phyloP scores from a whole-genome alignment of 2,329 filamentous ascomycete genomes.

The Thielaviopsis euricoi region DNA sequence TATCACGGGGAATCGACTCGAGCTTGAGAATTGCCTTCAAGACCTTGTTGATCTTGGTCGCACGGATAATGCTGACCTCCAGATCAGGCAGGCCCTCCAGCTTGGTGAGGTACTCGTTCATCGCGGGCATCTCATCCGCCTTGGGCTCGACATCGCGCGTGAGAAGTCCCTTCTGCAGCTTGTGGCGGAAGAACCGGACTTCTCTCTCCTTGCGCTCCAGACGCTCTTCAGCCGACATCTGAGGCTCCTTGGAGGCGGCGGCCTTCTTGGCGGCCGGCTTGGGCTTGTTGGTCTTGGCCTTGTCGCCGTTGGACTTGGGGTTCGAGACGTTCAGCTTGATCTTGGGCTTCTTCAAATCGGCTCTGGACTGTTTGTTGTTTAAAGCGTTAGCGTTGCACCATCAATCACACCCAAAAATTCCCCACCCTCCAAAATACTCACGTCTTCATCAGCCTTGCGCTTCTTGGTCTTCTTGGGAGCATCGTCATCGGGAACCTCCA shows the following conservation, averaged over 20 bases:
- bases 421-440: conserved; percentile 27
- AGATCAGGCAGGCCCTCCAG: conserved; percentile 67
- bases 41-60: conserved; percentile 97
- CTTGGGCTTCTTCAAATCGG: conserved; percentile 51
- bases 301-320: conserved; percentile 32
- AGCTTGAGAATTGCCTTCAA: conserved; percentile 88
- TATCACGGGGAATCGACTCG: conserved; percentile 68
- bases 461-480: conserved; percentile 57
- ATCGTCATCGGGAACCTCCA: conserved; percentile 39
- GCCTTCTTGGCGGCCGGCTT: conserved; percentile 37
- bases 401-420: neutral
- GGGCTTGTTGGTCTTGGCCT: conserved; percentile 36
- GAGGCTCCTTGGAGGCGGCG: conserved; percentile 36
- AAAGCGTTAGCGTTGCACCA: neutral
- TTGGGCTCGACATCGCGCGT: conserved; percentile 72
- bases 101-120: conserved; percentile 63
- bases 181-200: conserved; percentile 86
- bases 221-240: conserved; percentile 41
- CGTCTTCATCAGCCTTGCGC: conserved; percentile 71
- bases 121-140: conserved; percentile 64
- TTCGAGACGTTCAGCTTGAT: conserved; percentile 49
- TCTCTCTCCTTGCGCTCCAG: conserved; percentile 49
- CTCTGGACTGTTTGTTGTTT: conserved; percentile 17
- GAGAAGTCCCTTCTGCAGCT: conserved; percentile 85
- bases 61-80: conserved; percentile 74